Conservation (phyloP, 164 flowering plant genomes). For the Saururus chinensis region DNA sequence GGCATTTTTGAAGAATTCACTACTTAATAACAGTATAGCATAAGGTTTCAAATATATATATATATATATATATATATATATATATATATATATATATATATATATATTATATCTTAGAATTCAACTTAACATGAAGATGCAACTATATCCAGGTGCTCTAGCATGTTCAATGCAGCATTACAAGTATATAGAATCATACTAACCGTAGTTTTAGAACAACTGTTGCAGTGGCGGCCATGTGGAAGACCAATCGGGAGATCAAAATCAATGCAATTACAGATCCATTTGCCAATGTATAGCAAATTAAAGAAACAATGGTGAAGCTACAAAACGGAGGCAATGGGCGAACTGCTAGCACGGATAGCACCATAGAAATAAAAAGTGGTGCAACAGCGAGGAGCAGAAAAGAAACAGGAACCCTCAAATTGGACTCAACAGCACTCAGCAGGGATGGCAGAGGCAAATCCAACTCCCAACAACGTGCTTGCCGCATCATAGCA, state of each 20-base stretch:
- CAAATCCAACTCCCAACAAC: constrained; percentile 69
- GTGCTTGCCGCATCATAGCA: constrained; percentile 86
- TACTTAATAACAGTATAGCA: too few relatives aligned
- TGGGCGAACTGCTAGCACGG: constrained; percentile 38
- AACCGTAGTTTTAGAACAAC: constrained; percentile 65
- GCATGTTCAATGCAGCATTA: too few relatives aligned
- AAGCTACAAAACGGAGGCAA: constrained; percentile 58
- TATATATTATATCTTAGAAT: too few relatives aligned
- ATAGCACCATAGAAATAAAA: constrained; percentile 39
- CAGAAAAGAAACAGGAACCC: constrained; percentile 54
- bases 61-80: too few relatives aligned
- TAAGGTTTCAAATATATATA: too few relatives aligned
- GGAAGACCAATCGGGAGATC: constrained; percentile 56
- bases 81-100: too few relatives aligned
- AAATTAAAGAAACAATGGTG: constrained; percentile 42
- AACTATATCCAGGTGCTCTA: too few relatives aligned
- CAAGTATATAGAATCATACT: constrained; percentile 9
- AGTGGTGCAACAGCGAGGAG: constrained; percentile 49
- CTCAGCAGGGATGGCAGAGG: constrained; percentile 70
- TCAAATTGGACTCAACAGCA: constrained; percentile 77
- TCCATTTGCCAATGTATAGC: constrained; percentile 81
- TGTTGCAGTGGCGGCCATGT: constrained; percentile 51
- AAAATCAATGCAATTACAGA: constrained; percentile 37
- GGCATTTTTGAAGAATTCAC: too few relatives aligned
- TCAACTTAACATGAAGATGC: too few relatives aligned